phyloP scores from a whole-genome alignment of 1,284 basidiomycete genomes.

The Boletus smithii region DNA sequence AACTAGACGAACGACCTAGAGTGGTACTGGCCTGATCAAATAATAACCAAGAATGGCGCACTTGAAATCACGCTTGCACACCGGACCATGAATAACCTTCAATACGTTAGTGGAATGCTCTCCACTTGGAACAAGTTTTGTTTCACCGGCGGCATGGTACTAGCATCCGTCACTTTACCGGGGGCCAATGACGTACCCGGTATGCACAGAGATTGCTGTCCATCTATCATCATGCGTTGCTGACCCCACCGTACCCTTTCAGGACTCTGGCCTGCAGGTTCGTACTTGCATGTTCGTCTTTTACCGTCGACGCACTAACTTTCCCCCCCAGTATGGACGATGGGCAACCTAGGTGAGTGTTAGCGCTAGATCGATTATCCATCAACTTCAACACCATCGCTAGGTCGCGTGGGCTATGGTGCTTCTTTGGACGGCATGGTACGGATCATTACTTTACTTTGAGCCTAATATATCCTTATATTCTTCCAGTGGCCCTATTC shows the following conservation, averaged over 20 bases:
- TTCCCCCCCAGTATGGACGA: conserved; percentile 46
- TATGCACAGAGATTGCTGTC: conserved; percentile 43
- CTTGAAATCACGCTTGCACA: conserved; percentile 76
- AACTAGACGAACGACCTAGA: conserved; percentile 51
- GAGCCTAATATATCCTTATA: background rate
- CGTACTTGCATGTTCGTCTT: conserved; percentile 7
- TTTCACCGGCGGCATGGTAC: conserved; percentile 83
- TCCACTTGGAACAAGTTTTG: conserved; percentile 91
- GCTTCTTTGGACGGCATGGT: conserved; percentile 61
- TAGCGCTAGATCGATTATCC: background rate
- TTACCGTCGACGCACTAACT: conserved; percentile 12
- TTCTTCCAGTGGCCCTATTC: conserved; percentile 44
- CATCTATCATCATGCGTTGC: conserved; percentile 31
- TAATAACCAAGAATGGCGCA: conserved; percentile 76
- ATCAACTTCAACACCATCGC: background rate
- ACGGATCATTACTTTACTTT: background rate
- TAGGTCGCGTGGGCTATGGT: conserved; percentile 58
- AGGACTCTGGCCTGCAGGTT: conserved; percentile 36
- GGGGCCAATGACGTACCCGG: conserved; percentile 58
- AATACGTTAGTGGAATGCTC: conserved; percentile 73
- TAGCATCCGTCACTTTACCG: conserved; percentile 76
- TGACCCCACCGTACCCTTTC: background rate
- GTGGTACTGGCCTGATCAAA: conserved; percentile 76
- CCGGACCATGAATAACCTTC: conserved; percentile 66
- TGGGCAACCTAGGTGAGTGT: conserved; percentile 57